Conservation (phyloP, 805 yeast genomes). For the Schwanniomyces vanrijiae region DNA sequence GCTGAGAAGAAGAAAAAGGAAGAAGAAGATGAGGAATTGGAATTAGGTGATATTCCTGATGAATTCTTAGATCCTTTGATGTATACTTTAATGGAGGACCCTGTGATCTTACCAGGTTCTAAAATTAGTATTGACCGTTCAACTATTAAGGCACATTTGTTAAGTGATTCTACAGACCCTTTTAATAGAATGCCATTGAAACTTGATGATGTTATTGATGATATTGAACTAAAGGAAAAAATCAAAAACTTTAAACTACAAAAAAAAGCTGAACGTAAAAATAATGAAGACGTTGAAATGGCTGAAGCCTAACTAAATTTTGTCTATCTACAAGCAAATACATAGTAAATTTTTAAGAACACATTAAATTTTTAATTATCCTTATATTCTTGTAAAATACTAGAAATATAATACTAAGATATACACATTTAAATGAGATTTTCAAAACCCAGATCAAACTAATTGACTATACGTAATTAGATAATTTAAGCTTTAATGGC, state of each 20-base stretch:
- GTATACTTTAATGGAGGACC: conserved; percentile 95
- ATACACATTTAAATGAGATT: conserved; percentile 15
- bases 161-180: conserved; percentile 96
- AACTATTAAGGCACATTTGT: conserved; percentile 88
- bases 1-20: conserved; percentile 60
- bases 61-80: conserved; percentile 95
- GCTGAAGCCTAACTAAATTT: conserved; percentile 8
- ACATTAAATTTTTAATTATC: conserved; percentile 5
- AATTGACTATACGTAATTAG: conserved; percentile 1
- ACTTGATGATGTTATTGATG: conserved; percentile 83
- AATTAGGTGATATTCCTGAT: conserved; percentile 92
- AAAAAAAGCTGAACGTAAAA: conserved; percentile 27
- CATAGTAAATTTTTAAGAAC: background rate
- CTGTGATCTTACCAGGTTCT: conserved; percentile 90
- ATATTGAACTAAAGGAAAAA: conserved; percentile 62
- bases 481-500: conserved; percentile 91
- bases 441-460: conserved; percentile 10
- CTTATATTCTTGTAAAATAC: conserved; percentile 5
- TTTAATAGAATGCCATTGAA: conserved; percentile 91
- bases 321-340: conserved; percentile 4
- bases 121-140: conserved; percentile 83
- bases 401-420: conserved; percentile 11
- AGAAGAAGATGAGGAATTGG: conserved; percentile 82
- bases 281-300: conserved; percentile 18
- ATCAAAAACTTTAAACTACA: conserved; percentile 58